A percentile compares a stretch with the other conserved stretches of the same genome.
phyloP scores from a whole-genome alignment of 257 asterid genomes.

The Nicotiana knightiana region DNA sequence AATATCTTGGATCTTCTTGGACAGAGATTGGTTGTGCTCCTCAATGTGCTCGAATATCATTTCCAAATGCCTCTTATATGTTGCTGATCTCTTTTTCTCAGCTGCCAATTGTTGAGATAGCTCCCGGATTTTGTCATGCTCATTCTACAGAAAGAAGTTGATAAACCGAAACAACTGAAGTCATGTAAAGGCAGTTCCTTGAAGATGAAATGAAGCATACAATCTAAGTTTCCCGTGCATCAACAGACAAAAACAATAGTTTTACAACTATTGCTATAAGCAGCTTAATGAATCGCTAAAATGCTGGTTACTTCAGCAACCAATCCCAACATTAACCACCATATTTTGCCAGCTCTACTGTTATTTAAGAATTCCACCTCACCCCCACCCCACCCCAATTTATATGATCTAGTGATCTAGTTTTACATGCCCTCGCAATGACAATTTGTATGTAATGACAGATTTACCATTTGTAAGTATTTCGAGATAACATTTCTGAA shows the following conservation, averaged over 20 bases:
- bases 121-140: conserved; percentile 86
- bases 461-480: neutral
- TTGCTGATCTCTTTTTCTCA: conserved; percentile 85
- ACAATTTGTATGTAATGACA: neutral
- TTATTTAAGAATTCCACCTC: neutral
- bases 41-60: conserved; percentile 87
- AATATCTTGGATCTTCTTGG: conserved; percentile 69
- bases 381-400: neutral
- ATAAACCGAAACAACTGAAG: neutral
- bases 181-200: neutral
- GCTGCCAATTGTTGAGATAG: conserved; percentile 82
- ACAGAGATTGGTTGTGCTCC: conserved; percentile 75
- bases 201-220: neutral
- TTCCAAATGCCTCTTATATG: conserved; percentile 87
- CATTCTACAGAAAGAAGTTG: conserved; percentile 47
- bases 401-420: neutral
- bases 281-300: neutral
- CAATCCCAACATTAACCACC: neutral
- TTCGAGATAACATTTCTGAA: neutral
- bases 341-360: neutral
- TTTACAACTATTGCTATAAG: neutral
- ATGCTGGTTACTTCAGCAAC: neutral
- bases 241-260: neutral
- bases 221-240: neutral
- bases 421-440: neutral